phyloP scores from a whole-genome alignment of 192 early-diverging fungal species.

The Allomyces macrogynus region DNA sequence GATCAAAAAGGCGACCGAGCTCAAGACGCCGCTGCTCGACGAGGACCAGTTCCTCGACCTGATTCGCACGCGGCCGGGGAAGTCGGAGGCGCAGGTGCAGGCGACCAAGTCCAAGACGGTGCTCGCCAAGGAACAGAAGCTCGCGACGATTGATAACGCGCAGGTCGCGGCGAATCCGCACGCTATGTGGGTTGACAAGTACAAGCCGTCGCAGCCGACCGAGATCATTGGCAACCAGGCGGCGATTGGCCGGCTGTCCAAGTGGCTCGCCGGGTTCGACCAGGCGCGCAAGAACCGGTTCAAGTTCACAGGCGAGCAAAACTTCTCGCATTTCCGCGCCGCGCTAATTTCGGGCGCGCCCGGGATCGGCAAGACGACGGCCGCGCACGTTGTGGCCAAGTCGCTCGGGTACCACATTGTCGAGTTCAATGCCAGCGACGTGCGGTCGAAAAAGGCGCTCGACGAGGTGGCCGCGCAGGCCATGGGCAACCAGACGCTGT shows the following conservation, averaged over 20 bases:
- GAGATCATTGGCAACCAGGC: slow-evolving; percentile 80
- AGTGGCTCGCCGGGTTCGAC: slow-evolving; percentile 64
- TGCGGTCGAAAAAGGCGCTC: slow-evolving; percentile 70
- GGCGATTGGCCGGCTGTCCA: slow-evolving; percentile 38
- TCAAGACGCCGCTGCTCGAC: slow-evolving; percentile 46
- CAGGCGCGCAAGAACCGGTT: slow-evolving; percentile 16
- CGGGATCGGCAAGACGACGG: slow-evolving; percentile 94
- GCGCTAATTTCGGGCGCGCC: slow-evolving; percentile 84
- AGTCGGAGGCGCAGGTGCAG: background rate
- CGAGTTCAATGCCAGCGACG: slow-evolving; percentile 97
- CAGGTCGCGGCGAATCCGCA: slow-evolving; percentile 4
- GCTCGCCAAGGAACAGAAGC: slow-evolving; percentile 3
- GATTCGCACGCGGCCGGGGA: slow-evolving; percentile 29
- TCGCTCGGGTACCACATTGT: slow-evolving; percentile 58
- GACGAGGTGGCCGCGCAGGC: slow-evolving; percentile 29
- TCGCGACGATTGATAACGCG: slow-evolving; percentile 14
- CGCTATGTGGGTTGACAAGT: slow-evolving; percentile 85
- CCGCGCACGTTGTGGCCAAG: slow-evolving; percentile 75
- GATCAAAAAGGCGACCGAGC: slow-evolving; percentile 46
- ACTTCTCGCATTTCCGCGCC: slow-evolving; percentile 29
- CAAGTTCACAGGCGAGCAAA: slow-evolving; percentile 30
- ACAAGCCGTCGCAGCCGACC: slow-evolving; percentile 51
- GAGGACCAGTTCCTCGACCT: slow-evolving; percentile 73
- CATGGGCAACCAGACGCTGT: slow-evolving; percentile 36
- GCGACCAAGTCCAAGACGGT: slow-evolving; percentile 1